phyloP scores from a whole-genome alignment of 2,329 filamentous ascomycete genomes.

The Xylariaceae sp. region DNA sequence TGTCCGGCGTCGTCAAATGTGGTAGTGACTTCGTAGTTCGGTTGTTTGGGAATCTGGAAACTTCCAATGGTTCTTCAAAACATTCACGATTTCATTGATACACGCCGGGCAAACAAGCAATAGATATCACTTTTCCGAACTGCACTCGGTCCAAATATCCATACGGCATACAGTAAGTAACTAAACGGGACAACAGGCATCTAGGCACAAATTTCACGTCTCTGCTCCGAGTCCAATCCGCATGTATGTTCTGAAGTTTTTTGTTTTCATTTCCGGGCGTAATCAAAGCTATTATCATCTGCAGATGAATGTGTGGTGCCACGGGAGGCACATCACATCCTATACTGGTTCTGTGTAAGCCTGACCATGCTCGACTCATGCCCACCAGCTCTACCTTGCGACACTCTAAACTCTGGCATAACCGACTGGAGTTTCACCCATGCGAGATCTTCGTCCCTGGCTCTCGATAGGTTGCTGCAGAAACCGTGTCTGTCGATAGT shows the following conservation, averaged over 20 bases:
- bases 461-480: slow-evolving; percentile 9
- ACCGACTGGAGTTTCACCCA: slow-evolving; percentile 12
- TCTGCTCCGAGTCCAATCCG: background rate
- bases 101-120: too few species aligned
- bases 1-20: too few species aligned
- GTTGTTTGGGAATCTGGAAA: too few species aligned
- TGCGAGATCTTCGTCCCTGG: slow-evolving; percentile 12
- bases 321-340: slow-evolving; percentile 13
- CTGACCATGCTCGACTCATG: slow-evolving; percentile 12
- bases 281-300: slow-evolving; percentile 24
- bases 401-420: slow-evolving; percentile 13
- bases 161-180: too few species aligned
- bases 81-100: too few species aligned
- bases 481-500: slow-evolving; percentile 10
- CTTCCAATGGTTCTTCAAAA: too few species aligned
- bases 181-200: background rate
- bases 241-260: slow-evolving; percentile 21
- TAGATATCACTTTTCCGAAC: too few species aligned
- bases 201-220: background rate
- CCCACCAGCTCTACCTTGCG: slow-evolving; percentile 9
- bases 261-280: slow-evolving; percentile 26
- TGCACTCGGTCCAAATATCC: too few species aligned
- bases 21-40: too few species aligned
- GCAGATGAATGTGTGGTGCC: slow-evolving; percentile 17
- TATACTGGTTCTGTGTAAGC: slow-evolving; percentile 16